Evolutionary conservation across 129 eudicot species (phyloP), one percentile per base, ranked within the genome.

Genomic region (Lonicera japonica): DNA sequence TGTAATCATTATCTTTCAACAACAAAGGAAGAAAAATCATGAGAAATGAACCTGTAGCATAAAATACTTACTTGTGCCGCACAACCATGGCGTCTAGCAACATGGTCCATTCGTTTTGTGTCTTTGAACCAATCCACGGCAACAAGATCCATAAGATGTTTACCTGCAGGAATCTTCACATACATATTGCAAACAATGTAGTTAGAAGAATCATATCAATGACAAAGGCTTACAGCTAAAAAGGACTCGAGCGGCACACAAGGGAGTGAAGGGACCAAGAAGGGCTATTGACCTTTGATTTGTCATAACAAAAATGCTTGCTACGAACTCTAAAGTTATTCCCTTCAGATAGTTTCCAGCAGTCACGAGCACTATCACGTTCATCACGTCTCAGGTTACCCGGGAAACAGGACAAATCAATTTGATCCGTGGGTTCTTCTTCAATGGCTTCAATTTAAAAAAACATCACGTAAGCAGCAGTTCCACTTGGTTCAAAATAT

Each of bases 51-150:
- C 20, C 13, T 29, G 65, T 24, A 36, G 39, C 41, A 5, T 24
- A 40, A 45, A 68, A 65, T 29, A 79, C 89, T 70, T 80, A 86
- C 99, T 67, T 92, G 96, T 45, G 95, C 99, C 5, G 91, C 99
- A 75, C 99, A 88, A 66, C 99, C 95, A 34, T 72, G 84, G 22
- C 99, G 95, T 59, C 95, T 83, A 43, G 95, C 99, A 73, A 92
- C 99, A 68, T 92, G 95, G 72, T 92, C 99, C 95, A 92, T 92
- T 58, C 99, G 79, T 76, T 83, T 92, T 61, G 83, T 80, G 70
- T 92, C 89, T 77, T 92, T 92, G 57, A 92, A 85, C 96, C 96
- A 92, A 75, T 92, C 99, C 58, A 88, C 96, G 60, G 99, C 99
- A 78, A 92, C 99, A 75, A 92, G 99, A 68, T 92, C 99, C 95